These are phyloP conservation scores for Geotrichum reessii DNA, from an alignment of 1,139 yeast genomes.

Conservation along the genomic window DNA sequence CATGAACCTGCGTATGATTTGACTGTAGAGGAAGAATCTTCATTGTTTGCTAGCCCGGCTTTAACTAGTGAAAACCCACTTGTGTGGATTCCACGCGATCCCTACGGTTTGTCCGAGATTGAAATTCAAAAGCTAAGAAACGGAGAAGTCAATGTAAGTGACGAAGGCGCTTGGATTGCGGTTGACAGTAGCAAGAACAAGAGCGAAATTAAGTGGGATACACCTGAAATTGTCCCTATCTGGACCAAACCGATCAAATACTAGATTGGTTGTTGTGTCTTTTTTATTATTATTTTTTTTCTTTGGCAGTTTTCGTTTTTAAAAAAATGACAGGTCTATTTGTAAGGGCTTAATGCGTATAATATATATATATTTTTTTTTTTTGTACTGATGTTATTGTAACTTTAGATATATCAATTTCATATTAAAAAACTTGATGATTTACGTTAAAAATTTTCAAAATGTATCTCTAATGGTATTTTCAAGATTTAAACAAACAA, in stretches of 20 bases:
- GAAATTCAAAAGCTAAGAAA: constrained; percentile 46
- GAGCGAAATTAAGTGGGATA: constrained; percentile 24
- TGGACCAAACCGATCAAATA: constrained; percentile 24
- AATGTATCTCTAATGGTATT: no score
- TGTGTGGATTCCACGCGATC: constrained; percentile 85
- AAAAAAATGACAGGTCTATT: no score
- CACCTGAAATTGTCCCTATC: constrained; percentile 26
- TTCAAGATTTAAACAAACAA: no score
- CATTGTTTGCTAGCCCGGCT: constrained; percentile 73
- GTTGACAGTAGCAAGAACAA: constrained; percentile 43
- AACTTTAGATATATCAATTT: no score
- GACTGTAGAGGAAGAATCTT: constrained; percentile 38
- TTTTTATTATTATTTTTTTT: no score
- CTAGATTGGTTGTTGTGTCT: constrained; percentile 8
- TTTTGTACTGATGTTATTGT: no score
- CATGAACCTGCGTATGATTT: constrained; percentile 32
- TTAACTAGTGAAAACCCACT: constrained; percentile 59
- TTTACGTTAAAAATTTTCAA: no score
- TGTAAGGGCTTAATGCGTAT: no score
- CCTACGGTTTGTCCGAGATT: constrained; percentile 65
- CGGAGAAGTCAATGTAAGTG: constrained; percentile 49
- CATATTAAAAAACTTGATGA: no score
- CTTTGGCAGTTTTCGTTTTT: no score
- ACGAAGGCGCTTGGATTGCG: constrained; percentile 53
- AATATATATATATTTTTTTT: no score